These are phyloP conservation scores for Heritiera fomes DNA, from an alignment of 345 rosid genomes.

Conservation along the genomic window DNA sequence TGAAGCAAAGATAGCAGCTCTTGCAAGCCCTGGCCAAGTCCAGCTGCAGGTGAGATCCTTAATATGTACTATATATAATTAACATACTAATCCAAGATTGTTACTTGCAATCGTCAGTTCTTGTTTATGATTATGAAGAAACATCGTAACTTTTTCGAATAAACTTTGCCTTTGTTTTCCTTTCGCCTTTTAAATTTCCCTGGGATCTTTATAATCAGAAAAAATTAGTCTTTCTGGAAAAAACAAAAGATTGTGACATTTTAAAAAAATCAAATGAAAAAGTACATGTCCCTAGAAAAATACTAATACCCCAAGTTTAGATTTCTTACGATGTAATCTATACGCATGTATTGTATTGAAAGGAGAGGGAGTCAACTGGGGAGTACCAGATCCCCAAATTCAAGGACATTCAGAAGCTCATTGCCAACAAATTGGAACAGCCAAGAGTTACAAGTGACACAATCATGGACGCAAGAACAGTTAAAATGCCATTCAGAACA, in stretches of 20 bases:
- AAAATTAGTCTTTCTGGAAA: neutral
- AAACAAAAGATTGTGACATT: neutral
- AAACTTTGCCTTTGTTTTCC: neutral
- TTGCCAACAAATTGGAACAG: slow-evolving; percentile 64
- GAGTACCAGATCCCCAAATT: slow-evolving; percentile 55
- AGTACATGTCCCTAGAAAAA: too few relatives aligned
- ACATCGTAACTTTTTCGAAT: neutral
- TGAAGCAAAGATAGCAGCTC: slow-evolving; percentile 57
- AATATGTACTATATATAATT: neutral
- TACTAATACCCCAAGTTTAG: neutral
- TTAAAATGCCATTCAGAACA: slow-evolving; percentile 25
- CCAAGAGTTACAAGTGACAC: slow-evolving; percentile 48
- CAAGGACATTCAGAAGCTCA: slow-evolving; percentile 72
- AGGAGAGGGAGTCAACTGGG: slow-evolving; percentile 42
- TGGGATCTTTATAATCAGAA: neutral
- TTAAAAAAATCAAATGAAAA: neutral
- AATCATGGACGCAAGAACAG: slow-evolving; percentile 34
- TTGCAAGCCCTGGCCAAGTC: slow-evolving; percentile 41
- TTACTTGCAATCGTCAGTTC: neutral
- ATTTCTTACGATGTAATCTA: slow-evolving; percentile 14
- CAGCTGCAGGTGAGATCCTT: slow-evolving; percentile 13
- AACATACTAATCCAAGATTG: neutral
- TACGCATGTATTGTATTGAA: slow-evolving; percentile 5
- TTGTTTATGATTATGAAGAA: neutral
- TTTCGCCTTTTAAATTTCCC: neutral